Evolutionary conservation across 1,284 basidiomycete species (phyloP), one percentile per base, ranked within the genome.

Genomic region (Austroboletus niveus): DNA sequence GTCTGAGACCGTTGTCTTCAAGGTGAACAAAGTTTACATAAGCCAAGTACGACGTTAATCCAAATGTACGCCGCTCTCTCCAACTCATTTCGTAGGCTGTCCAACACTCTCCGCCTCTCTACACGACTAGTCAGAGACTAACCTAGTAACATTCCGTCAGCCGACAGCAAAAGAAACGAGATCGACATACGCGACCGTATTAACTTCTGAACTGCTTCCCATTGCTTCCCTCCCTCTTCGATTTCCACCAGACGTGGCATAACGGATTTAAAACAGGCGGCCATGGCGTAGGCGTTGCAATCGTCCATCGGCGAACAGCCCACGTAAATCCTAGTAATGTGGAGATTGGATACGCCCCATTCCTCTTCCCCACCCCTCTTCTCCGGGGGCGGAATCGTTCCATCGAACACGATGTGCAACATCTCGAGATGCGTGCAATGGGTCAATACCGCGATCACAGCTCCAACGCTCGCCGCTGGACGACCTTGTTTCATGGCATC

Each of bases 391-490:
- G 42, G 40, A 43, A 56, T 39, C n/a, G 43, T 41, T 14, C 47
- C 61, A n/a, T 60, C 46, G 17, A 60, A 63, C 27, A 47, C 22
- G 43, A 60, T 50, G 15, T 61, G 51, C 40, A 60, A 27, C n/a
- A 29, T 50, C 46, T 61, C 52, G 42, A 60, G 59, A 17, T 44
- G 27, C 40, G n/a, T 5, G 11, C 59, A 63, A 11, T 24, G 4
- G 4, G 11, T 30, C 42, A 63, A 30, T 11, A 63, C 27, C 7
- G 45, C 40, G 24, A 60, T 20, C 32, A 59, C 48, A 8, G 61
- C 59, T 1, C 14, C 32, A 4, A 53, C n/a, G 5, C 45, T 60
- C 0, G 61, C 57, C 4, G 11, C 36, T 11, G 57, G 59, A n/a
- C 39, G 29, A 4, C 31, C n/a, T 7, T 22, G 52, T 34, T 24